A percentile compares a stretch with the other conserved stretches of the same genome.
phyloP scores from a whole-genome alignment of 306 rosid genomes.

The Abrus precatorius region DNA sequence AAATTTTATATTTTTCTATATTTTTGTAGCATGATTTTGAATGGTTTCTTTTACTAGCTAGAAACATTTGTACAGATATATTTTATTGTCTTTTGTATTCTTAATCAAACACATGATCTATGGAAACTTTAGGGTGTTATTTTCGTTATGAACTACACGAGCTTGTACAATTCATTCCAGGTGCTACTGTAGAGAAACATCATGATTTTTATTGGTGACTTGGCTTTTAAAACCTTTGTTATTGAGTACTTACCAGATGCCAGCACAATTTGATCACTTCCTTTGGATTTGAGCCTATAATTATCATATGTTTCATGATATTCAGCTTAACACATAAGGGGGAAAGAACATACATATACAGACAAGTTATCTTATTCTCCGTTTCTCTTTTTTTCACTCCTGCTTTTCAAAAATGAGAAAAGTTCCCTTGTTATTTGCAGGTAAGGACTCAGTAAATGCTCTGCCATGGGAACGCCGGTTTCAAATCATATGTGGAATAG shows the following conservation, averaged over 20 bases:
- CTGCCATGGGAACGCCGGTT: conserved; percentile 69
- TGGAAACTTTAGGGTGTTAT: neutral
- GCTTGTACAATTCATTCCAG: neutral
- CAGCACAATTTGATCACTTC: neutral
- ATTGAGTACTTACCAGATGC: neutral
- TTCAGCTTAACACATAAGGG: neutral
- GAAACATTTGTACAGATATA: neutral
- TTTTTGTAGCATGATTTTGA: neutral
- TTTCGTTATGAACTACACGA: neutral
- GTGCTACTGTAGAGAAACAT: neutral
- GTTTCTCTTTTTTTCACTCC: neutral
- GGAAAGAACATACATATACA: neutral
- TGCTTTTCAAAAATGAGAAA: conserved; percentile 13
- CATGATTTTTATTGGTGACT: neutral
- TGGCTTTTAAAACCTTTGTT: neutral
- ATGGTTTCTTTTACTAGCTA: neutral
- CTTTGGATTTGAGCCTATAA: neutral
- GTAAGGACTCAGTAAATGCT: conserved; percentile 40
- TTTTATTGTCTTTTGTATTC: neutral
- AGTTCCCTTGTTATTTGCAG: conserved; percentile 44
- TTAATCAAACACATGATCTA: neutral
- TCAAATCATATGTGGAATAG: conserved; percentile 68
- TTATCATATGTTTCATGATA: conserved; percentile 5
- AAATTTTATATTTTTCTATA: neutral
- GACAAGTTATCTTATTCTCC: neutral